phyloP scores from a whole-genome alignment of 2,329 filamentous ascomycete species.

The Trichoderma endophyticum region DNA sequence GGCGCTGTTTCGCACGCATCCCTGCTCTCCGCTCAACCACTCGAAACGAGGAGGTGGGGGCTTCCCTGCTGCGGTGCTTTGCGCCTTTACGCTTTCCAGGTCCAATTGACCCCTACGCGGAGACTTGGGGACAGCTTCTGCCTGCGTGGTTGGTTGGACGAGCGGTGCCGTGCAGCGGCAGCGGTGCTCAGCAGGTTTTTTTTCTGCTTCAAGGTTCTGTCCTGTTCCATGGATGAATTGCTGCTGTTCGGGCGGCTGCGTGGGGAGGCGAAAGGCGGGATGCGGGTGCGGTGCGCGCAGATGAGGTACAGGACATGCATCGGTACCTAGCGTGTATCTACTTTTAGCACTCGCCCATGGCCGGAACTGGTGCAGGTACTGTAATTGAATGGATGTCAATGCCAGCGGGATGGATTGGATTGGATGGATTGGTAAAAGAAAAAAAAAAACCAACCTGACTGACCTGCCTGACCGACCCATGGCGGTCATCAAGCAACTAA shows the following conservation, averaged over 20 bases:
- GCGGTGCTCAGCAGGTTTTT: not conserved
- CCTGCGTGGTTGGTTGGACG: slow-evolving; percentile 13
- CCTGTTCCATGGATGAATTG: not conserved
- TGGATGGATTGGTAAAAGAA: not conserved
- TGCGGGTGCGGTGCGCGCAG: not conserved
- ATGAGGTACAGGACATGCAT: not conserved
- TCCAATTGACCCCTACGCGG: not conserved
- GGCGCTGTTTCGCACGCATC: slow-evolving; percentile 19
- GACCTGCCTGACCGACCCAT: not conserved
- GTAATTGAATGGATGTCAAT: not conserved
- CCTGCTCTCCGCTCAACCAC: slow-evolving; percentile 20
- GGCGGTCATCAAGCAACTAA: not conserved
- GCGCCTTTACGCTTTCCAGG: not conserved
- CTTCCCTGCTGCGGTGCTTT: not conserved
- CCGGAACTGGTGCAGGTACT: not conserved
- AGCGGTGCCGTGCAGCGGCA: not conserved
- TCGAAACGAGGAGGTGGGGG: slow-evolving; percentile 19
- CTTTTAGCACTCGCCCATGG: not conserved
- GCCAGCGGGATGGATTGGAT: not conserved
- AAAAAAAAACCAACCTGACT: not conserved
- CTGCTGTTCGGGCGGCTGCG: slow-evolving; percentile 4
- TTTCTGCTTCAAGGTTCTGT: not conserved
- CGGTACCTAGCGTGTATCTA: not conserved
- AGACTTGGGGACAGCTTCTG: not conserved
- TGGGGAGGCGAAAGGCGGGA: not conserved